A percentile compares a stretch with the other conserved stretches of the same genome.
phyloP scores from a whole-genome alignment of 2,329 filamentous ascomycete genomes.

The Ophiosphaerella korrae region DNA sequence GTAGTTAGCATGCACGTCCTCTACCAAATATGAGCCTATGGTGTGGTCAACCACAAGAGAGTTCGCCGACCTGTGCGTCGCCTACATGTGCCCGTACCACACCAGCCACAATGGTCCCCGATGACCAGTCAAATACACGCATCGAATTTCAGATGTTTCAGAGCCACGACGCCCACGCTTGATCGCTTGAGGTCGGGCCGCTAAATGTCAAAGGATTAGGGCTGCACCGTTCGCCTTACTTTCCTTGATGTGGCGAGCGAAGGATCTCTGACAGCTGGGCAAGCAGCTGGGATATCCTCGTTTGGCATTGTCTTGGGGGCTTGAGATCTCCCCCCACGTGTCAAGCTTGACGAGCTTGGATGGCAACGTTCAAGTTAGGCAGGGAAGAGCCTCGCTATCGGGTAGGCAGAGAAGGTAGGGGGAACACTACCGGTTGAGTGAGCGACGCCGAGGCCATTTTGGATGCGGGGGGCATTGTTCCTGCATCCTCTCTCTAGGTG shows the following conservation, averaged over 20 bases:
- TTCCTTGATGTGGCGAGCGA: constrained; percentile 1
- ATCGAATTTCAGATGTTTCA: constrained; percentile 8
- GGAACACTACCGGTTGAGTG: too few relatives aligned
- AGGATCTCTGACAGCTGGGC: constrained; percentile 9
- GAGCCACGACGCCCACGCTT: constrained; percentile 2
- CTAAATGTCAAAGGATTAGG: neutral
- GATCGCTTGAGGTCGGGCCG: constrained; percentile 16
- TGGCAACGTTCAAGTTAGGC: neutral
- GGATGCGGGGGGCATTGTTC: too few relatives aligned
- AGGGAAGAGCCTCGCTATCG: neutral
- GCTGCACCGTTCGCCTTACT: constrained; percentile 8
- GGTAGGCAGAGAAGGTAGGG: neutral
- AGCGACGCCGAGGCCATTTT: too few relatives aligned
- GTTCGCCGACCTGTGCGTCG: neutral
- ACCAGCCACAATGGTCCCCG: neutral
- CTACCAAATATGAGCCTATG: too few relatives aligned
- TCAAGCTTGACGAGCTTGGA: neutral
- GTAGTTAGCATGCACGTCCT: neutral
- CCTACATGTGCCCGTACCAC: neutral
- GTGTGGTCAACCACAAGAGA: neutral
- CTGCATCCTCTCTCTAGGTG: too few relatives aligned
- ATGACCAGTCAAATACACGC: neutral
- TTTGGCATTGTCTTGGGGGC: neutral
- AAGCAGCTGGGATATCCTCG: constrained; percentile 6
- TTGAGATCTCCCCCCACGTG: constrained; percentile 5